Evolutionary conservation across 2,329 filamentous ascomycete species (phyloP), one percentile per base, ranked within the genome.

Genomic region (Cladosporium colombiae): DNA sequence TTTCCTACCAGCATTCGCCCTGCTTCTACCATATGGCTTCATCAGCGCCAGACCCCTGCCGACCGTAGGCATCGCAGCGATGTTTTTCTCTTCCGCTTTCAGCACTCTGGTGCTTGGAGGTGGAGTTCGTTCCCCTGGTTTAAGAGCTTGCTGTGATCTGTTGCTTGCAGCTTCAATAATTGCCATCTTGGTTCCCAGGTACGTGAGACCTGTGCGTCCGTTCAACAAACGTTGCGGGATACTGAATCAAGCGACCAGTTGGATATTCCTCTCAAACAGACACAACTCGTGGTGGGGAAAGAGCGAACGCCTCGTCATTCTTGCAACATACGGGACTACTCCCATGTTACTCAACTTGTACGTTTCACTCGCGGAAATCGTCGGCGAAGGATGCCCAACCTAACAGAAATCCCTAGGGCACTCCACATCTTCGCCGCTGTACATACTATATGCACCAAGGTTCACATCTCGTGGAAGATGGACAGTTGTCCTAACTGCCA

Each of bases 321-420:
- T 61, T 21, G 58, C 40, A 23, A 33, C 58, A 49, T 61, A 61
- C 25, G 58, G 58, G 13, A 61, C 40, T 7, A 49, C 33, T 44
- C 58, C 58, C 44, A 49, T 61, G 40, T 31, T 61, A 44, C 18
- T 61, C 23, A 61, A 50, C 25, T 61, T 49, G 58, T 61, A 23
- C 27, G 58, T 23, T 8, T 13, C 44, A 56, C 52, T 18, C 16
- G 5, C 18, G 0, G 18, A 6, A 16, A 23, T 49, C 16, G 7
- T 8, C 52, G 31, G 35, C 18, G 14, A 37, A 23, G 11, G 13
- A 23, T 37, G 40, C 16, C 33, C 1, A 21, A 11, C 11, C 55
- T 40, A n/a, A 37, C 31, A 10, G 3, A n/a, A 10, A 2, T 23
- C 10, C 3, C 40, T 21, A 61, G 58, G 16, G 18, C 25, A 10